Base-by-base conservation (phyloP, 352 stramenopile species). In the Phytophthora litchii region DNA sequence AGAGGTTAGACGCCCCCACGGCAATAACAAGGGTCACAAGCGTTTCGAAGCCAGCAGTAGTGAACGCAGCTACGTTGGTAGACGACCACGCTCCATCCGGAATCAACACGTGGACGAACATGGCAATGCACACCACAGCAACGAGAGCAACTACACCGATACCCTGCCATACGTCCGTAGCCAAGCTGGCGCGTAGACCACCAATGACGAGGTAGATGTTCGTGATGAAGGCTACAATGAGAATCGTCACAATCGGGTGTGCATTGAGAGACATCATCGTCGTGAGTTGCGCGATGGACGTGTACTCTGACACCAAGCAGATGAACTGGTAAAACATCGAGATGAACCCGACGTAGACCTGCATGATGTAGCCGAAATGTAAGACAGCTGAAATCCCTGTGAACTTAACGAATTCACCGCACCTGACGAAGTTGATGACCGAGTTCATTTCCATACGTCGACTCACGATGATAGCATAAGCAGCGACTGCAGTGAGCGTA, bases 281-380 rank as follows among this genome's bases (percentile, higher is more conserved):
- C 13, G 76, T 79, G 23, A 93, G 60, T n/a, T 70, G 23, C 0
- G 79, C 83, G 19, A 90, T 83, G 6, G 53, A 77, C 34, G 83
- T 91, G 52, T 89, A 64, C 61, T 92, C 83, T 4, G 80, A 89
- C 4, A 74, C 77, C 16, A 92, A 60, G 35, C 77, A 92, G 68
- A 92, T 89, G 52, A 92, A 89, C 69, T 93, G 83, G 74, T 88
- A 91, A 46, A 93, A 91, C 32, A 90, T 66, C 14, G 83, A 76
- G 41, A 91, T 81, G 52, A 86, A 63, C 13, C 69, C 67, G 19
- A 89, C 66, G 67, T 90, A 90, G 9, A 81, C 62, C 40, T 92
- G 80, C 78, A 89, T 88, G 17, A 71, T 37, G 38, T 78, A 76
- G 25, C 80, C 81, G 48, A 86, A 93, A 21, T 27, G 43, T 52